Base-by-base conservation (phyloP, 2,329 filamentous ascomycete genomes). In the Parasarocladium wereldwijsianum region DNA sequence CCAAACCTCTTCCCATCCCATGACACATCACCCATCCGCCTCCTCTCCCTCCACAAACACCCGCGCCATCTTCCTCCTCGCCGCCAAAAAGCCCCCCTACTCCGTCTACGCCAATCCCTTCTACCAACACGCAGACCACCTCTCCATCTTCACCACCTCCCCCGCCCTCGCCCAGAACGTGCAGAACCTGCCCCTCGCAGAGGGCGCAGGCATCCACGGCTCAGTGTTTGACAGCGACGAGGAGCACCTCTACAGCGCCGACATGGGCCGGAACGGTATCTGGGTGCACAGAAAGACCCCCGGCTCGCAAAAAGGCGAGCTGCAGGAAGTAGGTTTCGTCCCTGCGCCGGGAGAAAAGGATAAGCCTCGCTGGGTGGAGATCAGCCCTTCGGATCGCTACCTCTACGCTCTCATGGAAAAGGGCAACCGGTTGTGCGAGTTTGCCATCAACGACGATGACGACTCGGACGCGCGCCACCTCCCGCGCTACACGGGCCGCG, bases 81-180 rank as follows among this genome's bases (percentile, higher is more conserved):
- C 84, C 17, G 80, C 82, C 14, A 67, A 75, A 42, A 69, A 82
- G 43, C 66, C 82, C 2, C 84, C 84, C 0, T 82, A 84, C 52
- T 71, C 70, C 42, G 80, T 93, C 37, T 93, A 93, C 56, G 81
- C 80, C 51, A 90, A 90, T 52, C 84, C 84, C 7, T 93, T 93
- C 55, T 93, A 93, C 62, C 71, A 82, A 36, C 68, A 86, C 49
- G 84, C 84, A 21, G 81, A 82, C 39, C 78, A 72, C 48, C 81
- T 83, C 36, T 84, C 85, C 46, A 70, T 92, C 48, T 83, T 83
- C 55, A 62, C 66, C 31, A 67, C 76, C 29, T 62, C 68, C 26
- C 22, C 40, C 1, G n/a, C 6, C 12, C 62, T 84, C 14, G 57
- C 64, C 16, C 48, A 64, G 28, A 76, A 79, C 47, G 60, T 78